Evolutionary conservation across 352 stramenopile genomes (phyloP), one percentile per base, ranked within the genome.

Genomic region (Pythium sukuiense): DNA sequence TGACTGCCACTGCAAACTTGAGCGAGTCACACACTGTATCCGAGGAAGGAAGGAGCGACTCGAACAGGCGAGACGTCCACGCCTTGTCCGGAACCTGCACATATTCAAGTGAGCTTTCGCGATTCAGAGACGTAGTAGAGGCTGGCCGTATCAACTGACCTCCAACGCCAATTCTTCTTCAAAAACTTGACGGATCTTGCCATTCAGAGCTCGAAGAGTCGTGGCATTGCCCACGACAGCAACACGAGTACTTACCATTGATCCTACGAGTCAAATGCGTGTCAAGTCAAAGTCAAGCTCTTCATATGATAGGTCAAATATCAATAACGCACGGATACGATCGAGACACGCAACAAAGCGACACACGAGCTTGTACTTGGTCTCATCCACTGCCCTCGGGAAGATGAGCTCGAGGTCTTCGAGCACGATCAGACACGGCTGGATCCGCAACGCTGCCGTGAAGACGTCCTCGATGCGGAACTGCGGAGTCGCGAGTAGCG

Each of bases 381-480:
- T 76, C 54, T 88, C 85, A n/a, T 92, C 78, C 24, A 93, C 59
- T 5, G 72, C 80, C 33, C 74, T 76, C 0, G 87, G 85, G 33
- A 93, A 96, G 39, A 93, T 64, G 16, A 92, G 56, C 53, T 96
- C 87, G 0, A 96, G 65, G 39, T 94, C 78, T 59, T 93, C 83
- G 3, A 96, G 52, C 20, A 90, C 46, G 24, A 96, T 45, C 18
- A 96, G 59, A 29, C 79, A 77, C 2, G 87, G 87, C 41, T 93
- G 83, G 46, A 91, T 86, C 35, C 84, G 82, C 20, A 92, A 37
- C 3, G 79, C 83, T n/a, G 80, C 84, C 1, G 76, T 81, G 43
- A 94, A 93, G 20, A 92, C 74, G 20, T 90, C 71, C 58, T 88
- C 71, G 18, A 93, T 65, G 14, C 72, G 74, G 24, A 81, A 64